phyloP scores from a whole-genome alignment of 805 yeast genomes.

The Ogataea pignaliae region DNA sequence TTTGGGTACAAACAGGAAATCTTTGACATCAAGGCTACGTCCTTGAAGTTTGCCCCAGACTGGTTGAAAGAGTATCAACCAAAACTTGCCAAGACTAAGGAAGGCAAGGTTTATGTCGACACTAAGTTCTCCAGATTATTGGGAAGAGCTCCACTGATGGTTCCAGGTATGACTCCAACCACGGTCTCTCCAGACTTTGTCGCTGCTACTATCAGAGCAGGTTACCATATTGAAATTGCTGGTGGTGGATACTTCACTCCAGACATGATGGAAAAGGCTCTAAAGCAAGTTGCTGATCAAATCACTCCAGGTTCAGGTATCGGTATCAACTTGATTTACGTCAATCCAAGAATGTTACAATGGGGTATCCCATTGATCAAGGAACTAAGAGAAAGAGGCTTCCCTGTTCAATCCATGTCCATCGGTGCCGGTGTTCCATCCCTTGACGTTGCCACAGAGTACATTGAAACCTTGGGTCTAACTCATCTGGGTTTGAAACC shows the following conservation, averaged over 20 bases:
- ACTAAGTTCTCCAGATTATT: conserved; percentile 89
- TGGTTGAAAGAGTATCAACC: conserved; percentile 92
- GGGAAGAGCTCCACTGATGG: conserved; percentile 94
- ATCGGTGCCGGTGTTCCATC: conserved; percentile 99
- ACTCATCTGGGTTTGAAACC: conserved; percentile 96
- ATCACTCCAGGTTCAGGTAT: conserved; percentile 85
- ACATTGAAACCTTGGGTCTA: conserved; percentile 86
- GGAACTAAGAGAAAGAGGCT: conserved; percentile 83
- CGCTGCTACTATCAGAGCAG: conserved; percentile 90
- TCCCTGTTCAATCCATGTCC: conserved; percentile 92
- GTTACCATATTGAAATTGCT: conserved; percentile 95
- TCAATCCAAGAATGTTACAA: conserved; percentile 94
- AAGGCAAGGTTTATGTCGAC: conserved; percentile 78
- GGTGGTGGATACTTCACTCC: conserved; percentile 98
- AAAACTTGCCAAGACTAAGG: conserved; percentile 67
- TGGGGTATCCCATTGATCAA: conserved; percentile 98
- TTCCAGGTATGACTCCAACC: conserved; percentile 99
- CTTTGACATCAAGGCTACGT: conserved; percentile 61
- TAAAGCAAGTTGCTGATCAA: conserved; percentile 63
- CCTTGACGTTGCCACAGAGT: conserved; percentile 93
- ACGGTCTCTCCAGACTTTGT: conserved; percentile 94
- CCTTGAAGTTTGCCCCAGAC: conserved; percentile 79
- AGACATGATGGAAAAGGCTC: conserved; percentile 64
- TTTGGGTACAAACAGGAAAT: conserved; percentile 95
- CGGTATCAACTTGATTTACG: conserved; percentile 89